phyloP scores from a whole-genome alignment of 192 early-diverging fungal species.

The Cetraspora pellucida region DNA sequence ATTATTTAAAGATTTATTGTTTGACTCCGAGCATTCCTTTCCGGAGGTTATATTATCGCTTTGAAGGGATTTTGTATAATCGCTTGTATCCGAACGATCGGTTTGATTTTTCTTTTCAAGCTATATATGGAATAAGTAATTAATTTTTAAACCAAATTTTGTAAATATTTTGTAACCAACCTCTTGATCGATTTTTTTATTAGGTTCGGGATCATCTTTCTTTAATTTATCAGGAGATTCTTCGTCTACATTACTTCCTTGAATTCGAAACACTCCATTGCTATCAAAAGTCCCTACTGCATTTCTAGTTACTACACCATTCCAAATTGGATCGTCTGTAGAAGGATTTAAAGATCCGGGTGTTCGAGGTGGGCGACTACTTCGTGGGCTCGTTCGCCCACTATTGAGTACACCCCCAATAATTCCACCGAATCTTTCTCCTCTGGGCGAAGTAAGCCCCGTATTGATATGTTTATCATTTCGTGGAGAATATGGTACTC shows the following conservation, averaged over 20 bases:
- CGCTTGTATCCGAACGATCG: background rate
- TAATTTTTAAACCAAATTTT: background rate
- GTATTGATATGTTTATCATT: constrained; percentile 13
- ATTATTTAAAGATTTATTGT: constrained; percentile 2
- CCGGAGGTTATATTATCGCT: background rate
- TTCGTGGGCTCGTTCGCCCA: constrained; percentile 17
- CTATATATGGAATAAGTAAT: constrained; percentile 18
- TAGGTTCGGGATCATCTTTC: constrained; percentile 15
- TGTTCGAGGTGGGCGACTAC: constrained; percentile 21
- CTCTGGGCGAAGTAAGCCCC: constrained; percentile 31
- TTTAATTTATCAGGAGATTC: constrained; percentile 37
- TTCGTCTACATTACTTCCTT: constrained; percentile 48
- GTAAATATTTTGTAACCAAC: background rate
- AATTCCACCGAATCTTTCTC: constrained; percentile 30
- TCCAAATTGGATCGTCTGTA: constrained; percentile 51
- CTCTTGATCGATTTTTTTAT: constrained; percentile 25
- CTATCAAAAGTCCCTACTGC: constrained; percentile 68
- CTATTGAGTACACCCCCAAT: constrained; percentile 29
- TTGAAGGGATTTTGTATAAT: background rate
- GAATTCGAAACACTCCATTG: constrained; percentile 69
- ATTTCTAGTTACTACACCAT: constrained; percentile 54
- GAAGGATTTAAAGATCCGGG: constrained; percentile 18
- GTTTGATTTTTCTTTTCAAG: constrained; percentile 23
- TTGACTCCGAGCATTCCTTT: background rate
- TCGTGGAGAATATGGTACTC: constrained; percentile 21